phyloP scores from a whole-genome alignment of 306 rosid species.

The Ormosia emarginata region DNA sequence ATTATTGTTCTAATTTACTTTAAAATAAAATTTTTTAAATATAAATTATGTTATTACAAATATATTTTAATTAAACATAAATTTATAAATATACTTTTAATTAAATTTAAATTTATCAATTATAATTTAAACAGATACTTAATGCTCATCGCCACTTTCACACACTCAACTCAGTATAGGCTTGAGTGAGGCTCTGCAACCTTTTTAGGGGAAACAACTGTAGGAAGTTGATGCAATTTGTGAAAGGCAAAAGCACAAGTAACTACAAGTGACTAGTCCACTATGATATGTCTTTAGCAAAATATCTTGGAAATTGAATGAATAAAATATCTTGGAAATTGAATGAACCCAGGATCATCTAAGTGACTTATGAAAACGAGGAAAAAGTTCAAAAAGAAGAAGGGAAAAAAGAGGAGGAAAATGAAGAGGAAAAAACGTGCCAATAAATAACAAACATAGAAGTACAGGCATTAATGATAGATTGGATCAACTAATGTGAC shows the following conservation, averaged over 20 bases:
- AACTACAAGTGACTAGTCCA: slow-evolving; percentile 21
- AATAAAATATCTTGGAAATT: background rate
- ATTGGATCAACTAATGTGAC: background rate
- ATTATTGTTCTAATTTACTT: too few species aligned
- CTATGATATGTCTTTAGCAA: slow-evolving; percentile 7
- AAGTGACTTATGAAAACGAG: background rate
- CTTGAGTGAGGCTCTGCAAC: background rate
- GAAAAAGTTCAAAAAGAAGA: background rate
- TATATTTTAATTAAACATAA: too few species aligned
- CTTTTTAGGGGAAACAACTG: slow-evolving; percentile 12
- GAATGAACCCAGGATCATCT: background rate
- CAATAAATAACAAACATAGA: background rate
- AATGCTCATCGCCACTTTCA: slow-evolving; percentile 16
- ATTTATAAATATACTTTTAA: too few species aligned
- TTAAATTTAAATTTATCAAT: too few species aligned
- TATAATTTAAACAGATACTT: too few species aligned
- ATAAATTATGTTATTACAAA: too few species aligned
- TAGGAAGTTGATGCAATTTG: slow-evolving; percentile 9
- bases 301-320: slow-evolving; percentile 2
- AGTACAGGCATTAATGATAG: background rate
- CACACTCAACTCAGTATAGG: background rate
- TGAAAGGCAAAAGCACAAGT: slow-evolving; percentile 24
- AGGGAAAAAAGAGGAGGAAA: background rate
- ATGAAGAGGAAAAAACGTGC: background rate
- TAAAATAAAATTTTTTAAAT: too few species aligned